Evolutionary conservation across 345 rosid species (phyloP).

Genomic region (Aquilaria sinensis): DNA sequence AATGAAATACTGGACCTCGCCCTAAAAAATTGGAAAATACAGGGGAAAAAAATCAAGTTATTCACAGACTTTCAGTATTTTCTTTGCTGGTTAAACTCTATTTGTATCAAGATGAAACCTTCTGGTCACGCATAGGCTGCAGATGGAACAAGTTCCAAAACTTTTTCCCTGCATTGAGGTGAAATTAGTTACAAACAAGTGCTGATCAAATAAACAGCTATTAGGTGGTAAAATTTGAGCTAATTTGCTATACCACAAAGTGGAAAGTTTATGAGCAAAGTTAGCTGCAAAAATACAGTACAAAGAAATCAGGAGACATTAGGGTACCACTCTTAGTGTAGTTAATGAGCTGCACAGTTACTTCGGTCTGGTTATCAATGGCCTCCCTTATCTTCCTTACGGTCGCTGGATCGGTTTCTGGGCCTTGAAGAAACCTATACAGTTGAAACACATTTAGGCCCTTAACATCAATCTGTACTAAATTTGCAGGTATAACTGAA

Average conservation of each 20-base stretch:
- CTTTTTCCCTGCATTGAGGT: constrained; percentile 62
- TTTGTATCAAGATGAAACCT: constrained; percentile 34
- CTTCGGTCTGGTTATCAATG: constrained; percentile 84
- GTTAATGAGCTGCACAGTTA: constrained; percentile 92
- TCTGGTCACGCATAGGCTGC: constrained; percentile 99
- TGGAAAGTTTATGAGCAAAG: background rate
- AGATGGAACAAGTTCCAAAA: constrained; percentile 98
- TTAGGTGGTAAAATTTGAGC: no score
- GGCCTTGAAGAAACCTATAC: constrained; percentile 88
- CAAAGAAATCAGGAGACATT: background rate
- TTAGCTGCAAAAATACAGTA: background rate
- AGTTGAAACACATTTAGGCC: background rate
- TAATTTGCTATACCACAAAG: no score
- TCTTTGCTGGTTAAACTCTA: no score
- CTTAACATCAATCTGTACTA: background rate
- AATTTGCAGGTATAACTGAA: background rate
- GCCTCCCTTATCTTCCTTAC: constrained; percentile 86
- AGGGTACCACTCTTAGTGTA: constrained; percentile 84
- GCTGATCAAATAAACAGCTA: no score
- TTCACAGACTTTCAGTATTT: no score
- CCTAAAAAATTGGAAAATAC: constrained; percentile 31
- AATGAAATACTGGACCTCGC: constrained; percentile 95
- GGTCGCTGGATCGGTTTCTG: constrained; percentile 92
- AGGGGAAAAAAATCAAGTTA: background rate
- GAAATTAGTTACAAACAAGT: no score